phyloP scores from a whole-genome alignment of 768 basidiomycete genomes.

The Panus rudis region DNA sequence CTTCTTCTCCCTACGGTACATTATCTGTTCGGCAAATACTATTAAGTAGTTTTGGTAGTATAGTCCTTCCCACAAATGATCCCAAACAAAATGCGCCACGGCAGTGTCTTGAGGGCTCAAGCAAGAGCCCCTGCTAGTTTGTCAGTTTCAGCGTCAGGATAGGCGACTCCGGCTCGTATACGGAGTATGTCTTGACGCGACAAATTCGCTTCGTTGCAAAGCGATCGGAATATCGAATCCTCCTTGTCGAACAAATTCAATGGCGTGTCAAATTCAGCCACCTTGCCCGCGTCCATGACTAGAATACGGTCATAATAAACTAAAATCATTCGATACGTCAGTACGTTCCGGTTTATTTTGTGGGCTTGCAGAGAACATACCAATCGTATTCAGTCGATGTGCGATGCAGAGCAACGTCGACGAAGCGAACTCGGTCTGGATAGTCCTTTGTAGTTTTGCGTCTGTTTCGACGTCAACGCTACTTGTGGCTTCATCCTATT shows the following conservation, averaged over 20 bases:
- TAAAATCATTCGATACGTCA: slow-evolving; percentile 24
- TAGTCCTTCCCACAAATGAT: not conserved
- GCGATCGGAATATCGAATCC: slow-evolving; percentile 60
- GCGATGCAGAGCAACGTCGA: slow-evolving; percentile 68
- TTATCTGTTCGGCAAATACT: not conserved
- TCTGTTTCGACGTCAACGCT: slow-evolving; percentile 86
- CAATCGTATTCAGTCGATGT: slow-evolving; percentile 64
- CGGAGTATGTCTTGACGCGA: slow-evolving; percentile 48
- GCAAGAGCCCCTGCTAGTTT: not conserved
- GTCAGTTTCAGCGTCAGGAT: not conserved
- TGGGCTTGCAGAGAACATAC: slow-evolving; percentile 14
- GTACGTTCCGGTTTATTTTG: not conserved
- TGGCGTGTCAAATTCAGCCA: slow-evolving; percentile 73
- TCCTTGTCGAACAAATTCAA: slow-evolving; percentile 53
- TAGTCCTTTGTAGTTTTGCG: slow-evolving; percentile 82
- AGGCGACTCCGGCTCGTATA: slow-evolving; percentile 30
- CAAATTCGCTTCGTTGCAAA: slow-evolving; percentile 61
- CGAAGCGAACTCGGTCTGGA: slow-evolving; percentile 75
- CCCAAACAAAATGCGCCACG: not conserved
- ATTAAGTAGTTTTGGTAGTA: not conserved
- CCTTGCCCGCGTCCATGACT: slow-evolving; percentile 63
- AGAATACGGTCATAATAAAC: slow-evolving; percentile 62
- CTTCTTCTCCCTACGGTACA: not conserved
- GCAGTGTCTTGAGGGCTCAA: not conserved
- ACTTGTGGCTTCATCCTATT: slow-evolving; percentile 70